Evolutionary conservation across 306 rosid species (phyloP).

Genomic region (Pyrus betulifolia): DNA sequence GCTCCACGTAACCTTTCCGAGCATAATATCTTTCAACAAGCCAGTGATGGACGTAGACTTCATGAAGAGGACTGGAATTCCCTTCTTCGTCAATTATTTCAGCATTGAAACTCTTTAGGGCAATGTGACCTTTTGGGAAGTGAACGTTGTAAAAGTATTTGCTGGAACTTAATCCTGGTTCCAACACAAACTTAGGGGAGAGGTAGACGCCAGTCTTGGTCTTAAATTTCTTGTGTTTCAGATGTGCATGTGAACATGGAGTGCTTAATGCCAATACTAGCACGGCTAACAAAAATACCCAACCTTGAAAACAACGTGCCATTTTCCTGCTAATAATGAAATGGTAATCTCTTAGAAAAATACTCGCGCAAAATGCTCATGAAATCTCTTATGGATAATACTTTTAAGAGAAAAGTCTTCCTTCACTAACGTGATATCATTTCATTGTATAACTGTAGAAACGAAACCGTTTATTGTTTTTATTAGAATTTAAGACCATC

Average conservation of each 20-base stretch:
- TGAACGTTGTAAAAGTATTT: conserved; percentile 26
- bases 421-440: background rate
- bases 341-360: background rate
- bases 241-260: conserved; percentile 20
- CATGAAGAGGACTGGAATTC: conserved; percentile 48
- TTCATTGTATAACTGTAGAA: too few species aligned
- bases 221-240: conserved; percentile 11
- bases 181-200: conserved; percentile 54
- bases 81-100: conserved; percentile 65
- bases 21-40: conserved; percentile 15
- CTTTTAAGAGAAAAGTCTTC: background rate
- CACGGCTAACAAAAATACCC: conserved; percentile 15
- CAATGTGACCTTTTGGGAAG: conserved; percentile 72
- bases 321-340: conserved; percentile 29
- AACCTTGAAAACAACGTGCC: conserved; percentile 14
- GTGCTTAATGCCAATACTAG: conserved; percentile 22
- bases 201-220: conserved; percentile 32
- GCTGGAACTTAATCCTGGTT: conserved; percentile 53
- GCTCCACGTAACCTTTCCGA: conserved; percentile 11
- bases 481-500: too few species aligned
- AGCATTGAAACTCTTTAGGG: conserved; percentile 46
- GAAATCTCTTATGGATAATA: background rate
- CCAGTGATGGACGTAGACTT: conserved; percentile 81
- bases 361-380: background rate
- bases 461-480: too few species aligned